These are phyloP conservation scores for Cephalotrichum gorgonifer DNA, from an alignment of 2,329 filamentous ascomycete genomes.

Conservation along the genomic window DNA sequence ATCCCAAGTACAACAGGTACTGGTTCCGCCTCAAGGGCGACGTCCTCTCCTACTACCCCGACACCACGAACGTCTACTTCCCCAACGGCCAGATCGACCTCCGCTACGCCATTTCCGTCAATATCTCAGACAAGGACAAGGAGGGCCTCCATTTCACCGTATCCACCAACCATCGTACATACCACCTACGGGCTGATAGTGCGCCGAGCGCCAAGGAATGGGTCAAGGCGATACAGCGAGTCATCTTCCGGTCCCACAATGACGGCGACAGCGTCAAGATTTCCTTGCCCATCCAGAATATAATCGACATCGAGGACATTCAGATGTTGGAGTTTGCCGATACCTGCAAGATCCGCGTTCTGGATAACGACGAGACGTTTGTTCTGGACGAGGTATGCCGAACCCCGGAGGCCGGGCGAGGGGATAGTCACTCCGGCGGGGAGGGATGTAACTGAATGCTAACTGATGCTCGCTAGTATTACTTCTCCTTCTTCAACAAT, in stretches of 20 bases:
- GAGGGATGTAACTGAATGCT: too few species aligned
- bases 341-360: constrained; percentile 84
- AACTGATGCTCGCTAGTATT: constrained; percentile 56
- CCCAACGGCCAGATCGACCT: constrained; percentile 87
- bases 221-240: constrained; percentile 87
- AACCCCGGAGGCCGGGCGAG: too few species aligned
- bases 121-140: constrained; percentile 64
- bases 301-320: constrained; percentile 87
- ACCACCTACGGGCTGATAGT: constrained; percentile 84
- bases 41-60: constrained; percentile 79
- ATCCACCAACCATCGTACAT: constrained; percentile 71
- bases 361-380: constrained; percentile 89
- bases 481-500: constrained; percentile 88
- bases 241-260: constrained; percentile 92
- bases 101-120: constrained; percentile 83
- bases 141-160: constrained; percentile 71
- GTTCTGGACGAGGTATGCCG: constrained; percentile 76
- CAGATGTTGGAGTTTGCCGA: constrained; percentile 86
- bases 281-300: constrained; percentile 74
- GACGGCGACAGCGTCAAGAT: constrained; percentile 97
- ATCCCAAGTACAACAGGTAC: constrained; percentile 78
- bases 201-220: constrained; percentile 84
- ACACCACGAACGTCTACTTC: constrained; percentile 80
- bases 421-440: too few species aligned
- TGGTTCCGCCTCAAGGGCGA: constrained; percentile 93